Conservation (phyloP, 306 rosid genomes). For the Dalbergia cultrata region DNA sequence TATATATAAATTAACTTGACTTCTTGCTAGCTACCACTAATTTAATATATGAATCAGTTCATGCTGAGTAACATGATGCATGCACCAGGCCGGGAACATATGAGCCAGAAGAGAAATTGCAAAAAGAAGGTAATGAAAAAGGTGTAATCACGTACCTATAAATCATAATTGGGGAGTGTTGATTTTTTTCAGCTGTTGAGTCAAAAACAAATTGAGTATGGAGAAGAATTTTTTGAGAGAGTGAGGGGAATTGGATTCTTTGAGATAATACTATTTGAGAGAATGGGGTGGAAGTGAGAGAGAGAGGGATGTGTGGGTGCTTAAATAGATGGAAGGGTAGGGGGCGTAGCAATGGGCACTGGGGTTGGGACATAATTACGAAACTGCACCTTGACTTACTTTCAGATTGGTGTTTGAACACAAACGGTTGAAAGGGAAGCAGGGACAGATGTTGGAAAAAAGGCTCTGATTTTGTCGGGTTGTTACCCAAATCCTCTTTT, state of each 20-base stretch:
- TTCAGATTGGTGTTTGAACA: constrained; percentile 64
- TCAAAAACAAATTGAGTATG: constrained; percentile 40
- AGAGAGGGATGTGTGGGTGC: constrained; percentile 50
- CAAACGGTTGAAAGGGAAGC: constrained; percentile 67
- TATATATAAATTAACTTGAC: constrained; percentile 40
- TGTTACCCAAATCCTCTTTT: constrained; percentile 67
- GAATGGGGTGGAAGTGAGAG: constrained; percentile 52
- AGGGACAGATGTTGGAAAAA: constrained; percentile 83
- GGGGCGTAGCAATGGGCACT: constrained; percentile 44
- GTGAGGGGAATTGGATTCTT: not conserved
- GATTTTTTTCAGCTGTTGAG: constrained; percentile 28
- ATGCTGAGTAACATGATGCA: constrained; percentile 51
- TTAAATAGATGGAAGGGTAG: constrained; percentile 63
- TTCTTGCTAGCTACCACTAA: constrained; percentile 28
- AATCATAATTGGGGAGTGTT: constrained; percentile 50
- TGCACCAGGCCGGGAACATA: constrained; percentile 38
- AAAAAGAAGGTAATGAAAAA: constrained; percentile 42
- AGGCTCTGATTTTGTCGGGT: constrained; percentile 88
- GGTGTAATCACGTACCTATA: constrained; percentile 53
- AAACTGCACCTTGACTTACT: constrained; percentile 66
- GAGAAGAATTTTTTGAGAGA: constrained; percentile 37
- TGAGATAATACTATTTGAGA: constrained; percentile 48
- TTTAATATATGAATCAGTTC: constrained; percentile 30
- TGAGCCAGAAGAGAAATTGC: constrained; percentile 14
- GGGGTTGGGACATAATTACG: constrained; percentile 61